phyloP scores from a whole-genome alignment of 2,329 filamentous ascomycete genomes.

The Ramularia endophylla region DNA sequence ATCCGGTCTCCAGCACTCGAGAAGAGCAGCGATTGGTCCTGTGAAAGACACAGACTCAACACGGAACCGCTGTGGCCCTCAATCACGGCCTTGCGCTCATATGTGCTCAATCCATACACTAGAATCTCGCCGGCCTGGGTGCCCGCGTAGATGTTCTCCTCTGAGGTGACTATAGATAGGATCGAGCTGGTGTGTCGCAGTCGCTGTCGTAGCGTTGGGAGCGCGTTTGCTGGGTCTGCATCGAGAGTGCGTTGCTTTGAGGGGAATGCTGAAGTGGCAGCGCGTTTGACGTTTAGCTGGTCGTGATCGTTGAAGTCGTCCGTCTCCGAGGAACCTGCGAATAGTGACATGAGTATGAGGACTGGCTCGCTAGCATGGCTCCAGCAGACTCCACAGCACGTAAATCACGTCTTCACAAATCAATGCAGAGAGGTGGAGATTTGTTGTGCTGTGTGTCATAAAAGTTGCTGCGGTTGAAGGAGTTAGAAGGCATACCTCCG shows the following conservation, averaged over 20 bases:
- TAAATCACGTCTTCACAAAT: no score
- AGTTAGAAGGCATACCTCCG: no score
- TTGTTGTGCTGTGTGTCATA: no score
- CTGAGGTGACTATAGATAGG: conserved; percentile 73
- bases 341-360: no score
- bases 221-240: conserved; percentile 18
- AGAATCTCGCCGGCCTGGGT: conserved; percentile 91
- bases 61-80: conserved; percentile 91
- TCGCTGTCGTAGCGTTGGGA: conserved; percentile 65
- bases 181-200: conserved; percentile 73
- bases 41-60: conserved; percentile 73
- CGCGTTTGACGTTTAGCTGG: not conserved
- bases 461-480: no score
- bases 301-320: conserved; percentile 1
- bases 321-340: conserved; percentile 1
- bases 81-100: conserved; percentile 69
- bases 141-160: conserved; percentile 80
- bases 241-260: conserved; percentile 9
- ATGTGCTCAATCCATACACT: conserved; percentile 83
- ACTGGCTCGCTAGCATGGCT: no score
- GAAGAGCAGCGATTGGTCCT: conserved; percentile 70
- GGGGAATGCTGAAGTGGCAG: conserved; percentile 1
- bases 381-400: no score
- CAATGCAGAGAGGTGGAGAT: no score
- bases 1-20: conserved; percentile 91